Evolutionary conservation across 1,284 basidiomycete genomes (phyloP), one percentile per base, ranked within the genome.

Genomic region (Malassezia equina): DNA sequence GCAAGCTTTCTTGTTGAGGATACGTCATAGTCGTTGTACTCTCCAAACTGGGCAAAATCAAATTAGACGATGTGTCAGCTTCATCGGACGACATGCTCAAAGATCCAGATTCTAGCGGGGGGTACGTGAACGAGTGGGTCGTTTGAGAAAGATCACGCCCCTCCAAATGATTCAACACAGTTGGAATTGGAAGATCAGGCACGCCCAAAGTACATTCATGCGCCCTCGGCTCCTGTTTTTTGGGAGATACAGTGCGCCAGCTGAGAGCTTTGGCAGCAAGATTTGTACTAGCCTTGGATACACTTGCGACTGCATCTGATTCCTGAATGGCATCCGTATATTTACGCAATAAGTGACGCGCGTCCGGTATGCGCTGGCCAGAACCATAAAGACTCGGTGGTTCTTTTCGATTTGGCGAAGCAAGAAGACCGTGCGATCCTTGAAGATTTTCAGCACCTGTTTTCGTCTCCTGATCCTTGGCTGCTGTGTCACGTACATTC

Each of bases 281-380:
- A 43, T 74, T 73, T 0, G 71, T 69, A 47, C 67, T 62, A 1
- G 64, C 64, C 46, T 74, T 74, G 39, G 66, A 66, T 6, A 74
- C 34, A 31, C 59, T 67, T 17, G 71, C 71, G 2, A 66, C 70
- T 4, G 70, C 63, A 39, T 74, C 66, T 45, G 67, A 69, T 29
- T 60, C 63, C 31, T 74, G 71, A 13, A 72, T 56, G 3, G 65
- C 68, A 27, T 71, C 65, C 21, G 66, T 62, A 24, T 66, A 67
- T 25, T 61, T 57, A n/a, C 59, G 60, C 34, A 66, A 40, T 12
- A 66, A 27, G 55, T 27, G 15, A 24, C 31, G 43, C 11, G 27
- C 27, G 23, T 32, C 27, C 7, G 17, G 21, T 15, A 19, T 7
- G 17, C 29, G n/a, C 12, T 28, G 11, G n/a, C 19, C 36, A 21